phyloP scores from a whole-genome alignment of 768 basidiomycete species.

The Suillus alpinus region DNA sequence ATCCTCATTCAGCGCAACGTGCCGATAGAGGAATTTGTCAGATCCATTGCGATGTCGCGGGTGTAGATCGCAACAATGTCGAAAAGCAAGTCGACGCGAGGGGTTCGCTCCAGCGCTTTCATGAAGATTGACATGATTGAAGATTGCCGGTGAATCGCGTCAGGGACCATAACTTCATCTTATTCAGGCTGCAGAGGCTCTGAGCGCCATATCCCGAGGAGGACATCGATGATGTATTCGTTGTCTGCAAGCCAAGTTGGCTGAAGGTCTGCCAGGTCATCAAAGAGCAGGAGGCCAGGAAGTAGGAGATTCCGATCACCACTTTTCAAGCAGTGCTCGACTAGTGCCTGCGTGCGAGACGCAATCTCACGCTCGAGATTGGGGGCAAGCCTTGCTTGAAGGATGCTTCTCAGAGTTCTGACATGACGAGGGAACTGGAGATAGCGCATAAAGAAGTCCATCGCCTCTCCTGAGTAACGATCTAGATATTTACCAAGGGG shows the following conservation, averaged over 20 bases:
- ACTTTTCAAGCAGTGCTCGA: slow-evolving; percentile 48
- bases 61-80: slow-evolving; percentile 82
- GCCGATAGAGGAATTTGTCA: slow-evolving; percentile 83
- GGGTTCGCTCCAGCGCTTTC: slow-evolving; percentile 61
- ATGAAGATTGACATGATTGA: slow-evolving; percentile 78
- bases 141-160: slow-evolving; percentile 56
- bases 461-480: slow-evolving; percentile 82
- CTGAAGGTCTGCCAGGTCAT: slow-evolving; percentile 67
- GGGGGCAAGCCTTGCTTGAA: slow-evolving; percentile 77
- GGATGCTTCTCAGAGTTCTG: slow-evolving; percentile 79
- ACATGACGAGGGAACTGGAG: slow-evolving; percentile 78
- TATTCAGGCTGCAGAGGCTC: slow-evolving; percentile 47
- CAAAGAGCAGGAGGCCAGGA: slow-evolving; percentile 73
- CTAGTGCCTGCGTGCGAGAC: slow-evolving; percentile 54
- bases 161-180: slow-evolving; percentile 41
- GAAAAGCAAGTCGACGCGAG: slow-evolving; percentile 85
- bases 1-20: slow-evolving; percentile 74
- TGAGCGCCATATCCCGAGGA: slow-evolving; percentile 70
- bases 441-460: slow-evolving; percentile 80
- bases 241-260: slow-evolving; percentile 73
- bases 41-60: slow-evolving; percentile 77
- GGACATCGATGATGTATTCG: slow-evolving; percentile 61
- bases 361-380: slow-evolving; percentile 67
- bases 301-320: slow-evolving; percentile 50
- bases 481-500: slow-evolving; percentile 90